Evolutionary conservation across 2,329 filamentous ascomycete species (phyloP), one percentile per base, ranked within the genome.

Genomic region (Fusarium bactridioides): DNA sequence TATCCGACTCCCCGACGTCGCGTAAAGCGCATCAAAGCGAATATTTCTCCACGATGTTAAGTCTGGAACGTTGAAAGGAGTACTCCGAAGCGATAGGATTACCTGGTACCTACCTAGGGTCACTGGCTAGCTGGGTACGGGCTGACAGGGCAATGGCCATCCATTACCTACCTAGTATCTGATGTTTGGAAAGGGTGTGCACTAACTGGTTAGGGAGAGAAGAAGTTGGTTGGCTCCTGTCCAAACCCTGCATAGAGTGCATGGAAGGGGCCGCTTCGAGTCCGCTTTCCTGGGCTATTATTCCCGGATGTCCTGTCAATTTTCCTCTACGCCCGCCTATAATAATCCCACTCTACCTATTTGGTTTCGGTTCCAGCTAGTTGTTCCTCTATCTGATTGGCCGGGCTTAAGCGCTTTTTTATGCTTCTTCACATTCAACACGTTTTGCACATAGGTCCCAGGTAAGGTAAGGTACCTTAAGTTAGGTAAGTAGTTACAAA

Each of bases 1-100:
- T 27, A 27, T 23, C 50, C 65, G 69, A 29, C 43, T 70, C 70
- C 56, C 65, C 65, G 37, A 43, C 38, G 44, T 64, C 54, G 63
- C 44, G 48, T 65, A 41, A 48, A 57, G 47, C 48, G 59, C 48
- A 55, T 53, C 37, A 48, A 37, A 45, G 45, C 48, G 44, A 59
- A 55, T 50, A 33, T 50, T 43, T 53, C 51, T 62, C 41, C 50
- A 65, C 40, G 64, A 63, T 44, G 59, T 57, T 48, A 69, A 74
- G 73, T 75, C 74, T 70, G 72, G 74, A 76, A 76, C 74, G 31
- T 47, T 43, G 45, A 68, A 45, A 41, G 47, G 63, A 47, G 38
- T 10, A 31, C 31, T 33, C 31, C 31, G 16, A 10, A 29, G 23
- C 59, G 61, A 25, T 19, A 43, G 59, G 45, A 58, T 57, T 27